Evolutionary conservation across 1,139 yeast species (phyloP), one percentile per base, ranked within the genome.

Genomic region (Debaryomycetaceae sp.): DNA sequence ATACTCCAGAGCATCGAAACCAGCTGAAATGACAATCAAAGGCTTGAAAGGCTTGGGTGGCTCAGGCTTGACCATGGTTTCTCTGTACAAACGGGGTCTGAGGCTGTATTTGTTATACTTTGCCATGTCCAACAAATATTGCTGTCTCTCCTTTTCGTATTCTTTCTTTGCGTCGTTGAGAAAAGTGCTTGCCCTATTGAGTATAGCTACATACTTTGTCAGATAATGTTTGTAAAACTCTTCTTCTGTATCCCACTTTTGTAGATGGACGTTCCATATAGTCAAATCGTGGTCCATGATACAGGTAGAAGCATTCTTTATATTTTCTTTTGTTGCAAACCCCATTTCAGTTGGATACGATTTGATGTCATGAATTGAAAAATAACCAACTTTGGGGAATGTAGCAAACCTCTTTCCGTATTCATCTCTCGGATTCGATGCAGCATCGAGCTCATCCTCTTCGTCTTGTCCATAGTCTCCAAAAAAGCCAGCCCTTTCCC

Each of bases 1-100:
- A 59, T 80, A 83, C 60, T 88, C 96, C 27, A 89, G 84, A 2
- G 95, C 96, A 65, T 88, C 96, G 60, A 88, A 88, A 3, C 96
- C 96, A 0, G 96, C 93, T 37, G 95, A 85, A 2, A 88, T 74
- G 14, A 84, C 75, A 5, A 88, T 80, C 48, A 87, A 61, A 0
- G 93, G 89, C 56, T 83, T 84, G 63, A 84, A 87, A 0, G 80
- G 78, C n/a, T 56, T 73, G 5, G 78, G 78, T 1, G 72, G 66
- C 5, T 51, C 52, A 8, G 75, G 69, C 52, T 66, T 61, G 13
- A 47, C 45, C 14, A 63, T 49, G 22, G 65, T 56, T 41, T 57
- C 61, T 24, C 42, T 49, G 45, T 56, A 61, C 36, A 62, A 51
- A 49, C 67, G 67, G 3, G 75, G 69, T 46, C 63, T 66, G n/a